These are phyloP conservation scores for Aureobasidium sp. DNA, from an alignment of 2,329 filamentous ascomycete species.

Conservation along the genomic window DNA sequence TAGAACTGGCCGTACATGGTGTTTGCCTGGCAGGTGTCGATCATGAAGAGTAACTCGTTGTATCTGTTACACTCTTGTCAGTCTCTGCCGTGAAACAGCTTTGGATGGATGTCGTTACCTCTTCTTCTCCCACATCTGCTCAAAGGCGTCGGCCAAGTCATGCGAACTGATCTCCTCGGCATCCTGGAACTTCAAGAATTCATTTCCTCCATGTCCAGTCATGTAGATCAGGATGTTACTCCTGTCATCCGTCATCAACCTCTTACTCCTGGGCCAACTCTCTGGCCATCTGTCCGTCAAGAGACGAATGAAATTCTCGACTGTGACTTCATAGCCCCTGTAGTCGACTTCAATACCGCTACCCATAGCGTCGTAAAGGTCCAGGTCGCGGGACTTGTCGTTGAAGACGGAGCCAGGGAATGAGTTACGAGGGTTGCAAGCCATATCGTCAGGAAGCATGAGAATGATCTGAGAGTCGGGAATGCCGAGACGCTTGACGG, in stretches of 20 bases:
- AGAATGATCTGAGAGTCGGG: slow-evolving; percentile 99
- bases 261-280: slow-evolving; percentile 95
- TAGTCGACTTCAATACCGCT: slow-evolving; percentile 92
- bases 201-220: slow-evolving; percentile 98
- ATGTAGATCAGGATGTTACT: slow-evolving; percentile 99
- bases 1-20: slow-evolving; percentile 99
- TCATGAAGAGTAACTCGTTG: slow-evolving; percentile 99
- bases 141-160: slow-evolving; percentile 96
- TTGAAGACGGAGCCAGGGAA: slow-evolving; percentile 99
- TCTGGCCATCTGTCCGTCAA: slow-evolving; percentile 95
- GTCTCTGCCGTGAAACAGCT: neutral
- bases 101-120: slow-evolving; percentile 56
- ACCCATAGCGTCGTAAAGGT: slow-evolving; percentile 86
- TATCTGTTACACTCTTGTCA: slow-evolving; percentile 56
- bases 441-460: slow-evolving; percentile 99
- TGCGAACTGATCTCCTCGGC: slow-evolving; percentile 98
- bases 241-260: slow-evolving; percentile 92
- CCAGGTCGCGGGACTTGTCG: slow-evolving; percentile 94
- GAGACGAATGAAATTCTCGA: slow-evolving; percentile 98
- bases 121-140: slow-evolving; percentile 99
- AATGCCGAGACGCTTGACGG: slow-evolving; percentile 97
- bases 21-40: slow-evolving; percentile 99
- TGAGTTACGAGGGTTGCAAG: slow-evolving; percentile 98
- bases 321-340: slow-evolving; percentile 97
- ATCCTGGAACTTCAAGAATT: slow-evolving; percentile 99